Evolutionary conservation across 2,329 filamentous ascomycete genomes (phyloP), one percentile per base, ranked within the genome.

Genomic region (Albifimbria verrucaria): DNA sequence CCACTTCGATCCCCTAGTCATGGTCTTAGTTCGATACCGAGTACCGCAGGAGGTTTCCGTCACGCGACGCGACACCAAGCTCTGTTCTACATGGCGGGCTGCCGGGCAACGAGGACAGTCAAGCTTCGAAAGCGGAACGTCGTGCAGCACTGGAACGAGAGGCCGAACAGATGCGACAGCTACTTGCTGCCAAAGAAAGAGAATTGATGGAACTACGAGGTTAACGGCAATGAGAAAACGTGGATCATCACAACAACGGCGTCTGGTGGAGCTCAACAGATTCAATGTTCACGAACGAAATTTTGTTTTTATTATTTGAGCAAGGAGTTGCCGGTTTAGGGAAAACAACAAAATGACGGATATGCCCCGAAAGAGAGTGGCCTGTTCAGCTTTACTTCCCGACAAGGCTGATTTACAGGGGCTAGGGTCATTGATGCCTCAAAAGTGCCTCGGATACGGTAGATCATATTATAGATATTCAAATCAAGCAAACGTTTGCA

Each of bases 161-260:
- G 67, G 85, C 89, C 0, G 88, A 92, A 63, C 77, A 78, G 50
- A 94, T 94, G 85, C 80, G 88, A 36, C 83, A 87, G 66, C 76
- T 88, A 68, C 75, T 92, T 25, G 79, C 84, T 10, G 86, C 83
- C 12, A 92, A 92, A 64, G 89, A 92, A 69, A 78, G 84, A 46
- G 89, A 92, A 63, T 72, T 92, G 18, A 67, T 69, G 60, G 70
- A 70, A 48, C 58, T 72, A 48, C 4, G 32, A 12, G 66, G 65
- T 48, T 61, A 57, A 22, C 58, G 63, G 17, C 46, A 47, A 3
- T 44, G n/a, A n/a, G n/a, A n/a, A n/a, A n/a, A n/a, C n/a, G n/a
- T n/a, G n/a, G n/a, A n/a, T n/a, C n/a, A n/a, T n/a, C n/a, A n/a
- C n/a, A n/a, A n/a, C n/a, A n/a, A n/a, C n/a, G n/a, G n/a, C n/a